Evolutionary conservation across 257 asterid genomes (phyloP), one percentile per base, ranked within the genome.

Genomic region (Paraleonurus japonicus): DNA sequence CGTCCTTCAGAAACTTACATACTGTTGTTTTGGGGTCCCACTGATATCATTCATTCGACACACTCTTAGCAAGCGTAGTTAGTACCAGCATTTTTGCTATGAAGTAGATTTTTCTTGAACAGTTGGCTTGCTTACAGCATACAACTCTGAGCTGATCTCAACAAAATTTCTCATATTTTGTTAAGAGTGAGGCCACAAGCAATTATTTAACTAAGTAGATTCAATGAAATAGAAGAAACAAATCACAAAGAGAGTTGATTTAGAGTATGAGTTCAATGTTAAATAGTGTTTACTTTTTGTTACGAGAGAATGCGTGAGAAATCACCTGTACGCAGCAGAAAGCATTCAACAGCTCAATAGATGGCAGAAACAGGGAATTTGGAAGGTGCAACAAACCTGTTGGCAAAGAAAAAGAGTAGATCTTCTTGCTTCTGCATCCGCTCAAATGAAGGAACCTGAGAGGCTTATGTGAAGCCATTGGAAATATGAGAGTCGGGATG

Each of bases 321-420:
- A 72, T 23, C 77, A 70, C 7, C 32, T 63, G 22, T 39, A 2
- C 1, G 77, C 65, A 53, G 77, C 71, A 7, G 77, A 73, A 1
- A 37, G 71, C 77, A 73, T 63, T n/a, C 1, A 62, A 16, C 45
- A 35, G 77, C 77, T 63, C 71, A 72, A 15, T 6, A 50, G 28
- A 62, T 72, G 65, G 77, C 77, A 1, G 77, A 63, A 10, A 22
- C 45, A 16, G 71, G 71, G 16, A 26, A 73, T 9, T 24, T 30
- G 7, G 0, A 1, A 2, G 77, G 47, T 0, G 77, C 77, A 62
- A 13, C 2, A 6, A 33, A 7, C 1, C 57, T 62, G 3, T 55
- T 72, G 2, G 71, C 57, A 23, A 8, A 62, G 71, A 37, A 62
- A n/a, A 28, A 72, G 71, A 12, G 39, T 1, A 0, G 23, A 16